phyloP scores from a whole-genome alignment of 2,329 filamentous ascomycete species.

The Fusarium hostae region DNA sequence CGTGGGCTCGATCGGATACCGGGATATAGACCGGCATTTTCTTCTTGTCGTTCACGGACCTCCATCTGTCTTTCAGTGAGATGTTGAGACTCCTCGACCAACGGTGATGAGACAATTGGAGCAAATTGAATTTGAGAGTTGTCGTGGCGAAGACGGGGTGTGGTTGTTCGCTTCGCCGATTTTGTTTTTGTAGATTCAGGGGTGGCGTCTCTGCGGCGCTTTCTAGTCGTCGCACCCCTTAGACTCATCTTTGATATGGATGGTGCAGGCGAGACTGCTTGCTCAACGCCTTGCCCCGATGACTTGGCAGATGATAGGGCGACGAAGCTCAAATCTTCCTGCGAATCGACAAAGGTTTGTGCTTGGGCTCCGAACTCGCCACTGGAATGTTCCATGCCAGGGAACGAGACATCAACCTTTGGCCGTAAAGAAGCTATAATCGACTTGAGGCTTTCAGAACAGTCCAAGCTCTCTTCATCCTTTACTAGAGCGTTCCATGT shows the following conservation, averaged over 20 bases:
- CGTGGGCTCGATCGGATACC: conserved; percentile 68
- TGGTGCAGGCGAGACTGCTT: conserved; percentile 19
- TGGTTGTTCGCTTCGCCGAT: conserved; percentile 47
- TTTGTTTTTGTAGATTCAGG: conserved; percentile 41
- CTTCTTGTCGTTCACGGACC: conserved; percentile 76
- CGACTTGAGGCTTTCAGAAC: conserved; percentile 71
- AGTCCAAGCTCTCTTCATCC: conserved; percentile 66
- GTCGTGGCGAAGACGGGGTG: conserved; percentile 75
- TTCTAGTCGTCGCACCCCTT: conserved; percentile 41
- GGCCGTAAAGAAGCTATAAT: conserved; percentile 71
- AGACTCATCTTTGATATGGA: conserved; percentile 32
- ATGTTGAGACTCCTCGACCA: conserved; percentile 72
- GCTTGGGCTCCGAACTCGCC: conserved; percentile 54
- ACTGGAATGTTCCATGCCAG: conserved; percentile 55
- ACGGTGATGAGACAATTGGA: conserved; percentile 67
- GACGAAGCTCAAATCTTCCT: conserved; percentile 57
- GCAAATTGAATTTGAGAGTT: conserved; percentile 86
- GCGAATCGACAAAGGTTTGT: conserved; percentile 59
- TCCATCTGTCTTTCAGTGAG: conserved; percentile 85
- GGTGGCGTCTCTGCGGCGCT: conserved; percentile 45
- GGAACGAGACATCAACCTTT: conserved; percentile 60
- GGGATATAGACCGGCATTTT: conserved; percentile 74
- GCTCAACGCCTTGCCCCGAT: conserved; percentile 40
- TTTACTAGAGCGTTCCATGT: conserved; percentile 79
- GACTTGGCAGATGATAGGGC: conserved; percentile 48